Evolutionary conservation across 2,329 filamentous ascomycete genomes (phyloP).

Genomic region (Podosphaera aphanis): DNA sequence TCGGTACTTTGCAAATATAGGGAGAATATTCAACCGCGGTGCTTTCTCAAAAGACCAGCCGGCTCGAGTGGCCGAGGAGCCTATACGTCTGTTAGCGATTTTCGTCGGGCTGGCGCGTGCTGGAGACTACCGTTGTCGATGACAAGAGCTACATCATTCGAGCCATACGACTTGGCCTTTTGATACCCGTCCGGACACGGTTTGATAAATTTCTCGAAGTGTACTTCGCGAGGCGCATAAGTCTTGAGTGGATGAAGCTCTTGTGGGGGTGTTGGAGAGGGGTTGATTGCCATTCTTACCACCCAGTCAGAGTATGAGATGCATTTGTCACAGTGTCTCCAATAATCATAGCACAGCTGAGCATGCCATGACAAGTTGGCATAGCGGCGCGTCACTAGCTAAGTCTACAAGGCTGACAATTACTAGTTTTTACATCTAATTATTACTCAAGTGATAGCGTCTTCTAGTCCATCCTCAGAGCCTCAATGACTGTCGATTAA

Average conservation of each 20-base stretch:
- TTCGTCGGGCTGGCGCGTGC: slow-evolving; percentile 3
- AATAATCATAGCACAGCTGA: neutral
- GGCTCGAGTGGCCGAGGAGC: slow-evolving; percentile 69
- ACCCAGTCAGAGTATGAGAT: neutral
- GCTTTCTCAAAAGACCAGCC: slow-evolving; percentile 82
- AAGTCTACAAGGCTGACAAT: too few relatives aligned
- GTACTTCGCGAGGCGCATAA: slow-evolving; percentile 36
- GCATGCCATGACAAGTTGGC: neutral
- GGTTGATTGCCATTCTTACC: slow-evolving; percentile 7
- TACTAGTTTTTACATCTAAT: too few relatives aligned
- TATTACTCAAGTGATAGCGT: too few relatives aligned
- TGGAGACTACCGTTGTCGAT: slow-evolving; percentile 73
- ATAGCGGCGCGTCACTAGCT: too few relatives aligned
- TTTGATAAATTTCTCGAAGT: slow-evolving; percentile 31
- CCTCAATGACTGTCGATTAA: too few relatives aligned
- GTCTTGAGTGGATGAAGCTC: slow-evolving; percentile 29
- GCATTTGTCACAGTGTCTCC: neutral
- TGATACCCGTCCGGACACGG: slow-evolving; percentile 41
- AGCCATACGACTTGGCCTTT: slow-evolving; percentile 29
- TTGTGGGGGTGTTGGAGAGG: slow-evolving; percentile 19
- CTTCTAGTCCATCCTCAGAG: too few relatives aligned
- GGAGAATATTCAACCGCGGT: slow-evolving; percentile 62
- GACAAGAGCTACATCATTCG: slow-evolving; percentile 54
- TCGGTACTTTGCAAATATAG: slow-evolving; percentile 83
- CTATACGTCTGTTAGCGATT: slow-evolving; percentile 23